Evolutionary conservation across 257 asterid genomes (phyloP).

Genomic region (Euphrasia confusa): DNA sequence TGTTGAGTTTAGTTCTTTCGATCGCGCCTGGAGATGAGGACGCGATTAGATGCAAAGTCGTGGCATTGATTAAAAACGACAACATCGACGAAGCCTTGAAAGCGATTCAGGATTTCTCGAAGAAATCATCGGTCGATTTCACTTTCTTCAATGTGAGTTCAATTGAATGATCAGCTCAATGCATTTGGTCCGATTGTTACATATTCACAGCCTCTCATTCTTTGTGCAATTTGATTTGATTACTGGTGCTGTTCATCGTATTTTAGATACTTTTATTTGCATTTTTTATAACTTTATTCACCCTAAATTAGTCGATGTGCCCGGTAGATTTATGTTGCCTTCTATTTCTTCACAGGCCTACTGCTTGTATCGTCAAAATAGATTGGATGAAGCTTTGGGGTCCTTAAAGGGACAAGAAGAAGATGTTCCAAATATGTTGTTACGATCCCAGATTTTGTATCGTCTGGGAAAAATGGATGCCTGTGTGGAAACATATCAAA

Average conservation of each 20-base stretch:
- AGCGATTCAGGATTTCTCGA: conserved; percentile 45
- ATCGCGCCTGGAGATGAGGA: conserved; percentile 82
- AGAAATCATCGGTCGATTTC: conserved; percentile 43
- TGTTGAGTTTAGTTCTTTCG: conserved; percentile 49
- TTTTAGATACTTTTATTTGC: not conserved
- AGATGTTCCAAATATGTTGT: conserved; percentile 49
- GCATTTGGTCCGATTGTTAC: not conserved
- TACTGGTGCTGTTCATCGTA: not conserved
- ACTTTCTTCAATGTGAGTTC: conserved; percentile 31
- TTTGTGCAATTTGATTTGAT: not conserved
- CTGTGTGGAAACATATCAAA: conserved; percentile 63
- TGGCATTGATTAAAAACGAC: conserved; percentile 65
- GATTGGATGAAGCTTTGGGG: conserved; percentile 70
- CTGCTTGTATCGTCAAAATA: conserved; percentile 84
- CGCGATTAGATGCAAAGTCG: conserved; percentile 71
- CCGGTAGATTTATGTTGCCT: conserved; percentile 12
- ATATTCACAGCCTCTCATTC: conserved; percentile 4
- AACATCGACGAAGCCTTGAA: conserved; percentile 54
- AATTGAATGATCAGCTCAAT: conserved; percentile 4
- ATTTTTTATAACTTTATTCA: not conserved
- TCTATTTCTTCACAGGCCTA: conserved; percentile 56
- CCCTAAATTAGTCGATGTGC: not conserved
- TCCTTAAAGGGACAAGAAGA: conserved; percentile 57
- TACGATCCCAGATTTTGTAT: conserved; percentile 74
- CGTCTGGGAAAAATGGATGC: conserved; percentile 73